phyloP scores from a whole-genome alignment of 805 yeast genomes.

The Ogataea nitratoaversa region DNA sequence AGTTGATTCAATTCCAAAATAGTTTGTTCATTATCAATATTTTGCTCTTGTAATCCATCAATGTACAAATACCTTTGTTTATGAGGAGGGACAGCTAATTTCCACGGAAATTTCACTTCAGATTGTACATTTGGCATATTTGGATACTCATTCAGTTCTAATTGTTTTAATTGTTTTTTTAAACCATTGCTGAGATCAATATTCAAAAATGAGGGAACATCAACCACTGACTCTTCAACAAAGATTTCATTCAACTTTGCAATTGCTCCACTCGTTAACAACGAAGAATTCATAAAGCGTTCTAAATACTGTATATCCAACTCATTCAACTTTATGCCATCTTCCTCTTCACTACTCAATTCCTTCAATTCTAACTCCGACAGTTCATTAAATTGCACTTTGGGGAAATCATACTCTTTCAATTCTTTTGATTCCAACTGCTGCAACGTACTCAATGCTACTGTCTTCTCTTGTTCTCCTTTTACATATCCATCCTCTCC shows the following conservation, averaged over 20 bases:
- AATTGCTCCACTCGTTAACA: constrained; percentile 39
- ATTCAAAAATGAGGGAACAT: constrained; percentile 60
- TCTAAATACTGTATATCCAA: constrained; percentile 48
- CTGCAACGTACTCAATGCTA: constrained; percentile 71
- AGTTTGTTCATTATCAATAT: constrained; percentile 28
- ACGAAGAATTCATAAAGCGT: constrained; percentile 52
- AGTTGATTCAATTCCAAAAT: constrained; percentile 30
- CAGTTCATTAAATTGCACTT: constrained; percentile 34
- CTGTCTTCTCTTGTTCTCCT: constrained; percentile 79
- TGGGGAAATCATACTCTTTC: constrained; percentile 80
- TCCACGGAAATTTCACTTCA: constrained; percentile 75
- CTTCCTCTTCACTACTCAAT: constrained; percentile 30
- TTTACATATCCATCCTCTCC: constrained; percentile 84
- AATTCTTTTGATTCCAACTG: constrained; percentile 73
- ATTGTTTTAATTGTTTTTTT: constrained; percentile 43
- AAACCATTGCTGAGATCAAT: constrained; percentile 46
- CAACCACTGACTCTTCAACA: constrained; percentile 63
- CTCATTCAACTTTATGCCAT: constrained; percentile 25
- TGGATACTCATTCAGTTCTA: constrained; percentile 53
- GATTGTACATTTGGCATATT: constrained; percentile 51
- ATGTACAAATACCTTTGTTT: constrained; percentile 83
- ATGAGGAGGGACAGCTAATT: constrained; percentile 88
- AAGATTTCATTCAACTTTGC: constrained; percentile 47
- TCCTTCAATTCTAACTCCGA: constrained; percentile 19
- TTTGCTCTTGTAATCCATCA: constrained; percentile 51